Base-by-base conservation (phyloP, 2,329 filamentous ascomycete genomes). In the Aphanocladium album region DNA sequence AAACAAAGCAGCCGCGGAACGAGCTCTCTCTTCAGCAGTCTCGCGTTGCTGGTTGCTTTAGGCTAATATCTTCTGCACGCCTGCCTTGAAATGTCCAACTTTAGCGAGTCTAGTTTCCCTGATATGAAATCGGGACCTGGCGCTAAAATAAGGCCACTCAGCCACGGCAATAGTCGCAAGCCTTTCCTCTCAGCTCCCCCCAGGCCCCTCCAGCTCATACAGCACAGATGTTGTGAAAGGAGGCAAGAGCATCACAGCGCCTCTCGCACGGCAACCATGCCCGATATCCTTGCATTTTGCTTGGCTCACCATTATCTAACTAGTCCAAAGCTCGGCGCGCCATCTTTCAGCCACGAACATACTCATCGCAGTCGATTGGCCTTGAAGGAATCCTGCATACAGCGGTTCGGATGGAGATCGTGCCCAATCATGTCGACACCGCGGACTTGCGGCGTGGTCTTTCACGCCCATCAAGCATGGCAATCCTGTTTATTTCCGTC, bases 321-420 rank as follows among this genome's bases (percentile, higher is more conserved):
- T 41, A 27, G 21, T 8, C 41, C 47, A 33, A 35, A 17, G 11
- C 11, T 16, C 21, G 23, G 27, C 17, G 16, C 21, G 35, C 51
- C 51, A 56, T 56, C 25, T 46, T 46, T 23, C 25, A 46, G 53
- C 53, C 53, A 56, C 53, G 21, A 46, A 46, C 27, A 46, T 56
- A n/a, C 53, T n/a, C 8, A 56, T 46, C n/a, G 53, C 41, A 56
- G 45, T 35, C 53, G 27, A 56, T 56, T 56, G 53, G 53, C 46
- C 41, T 12, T 35, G n/a, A 11, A 35, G 9, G 17, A 8, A 56
- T 35, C 39, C 33, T 56, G 41, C 53, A 35, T 33, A 55, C 39
- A 41, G 39, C 14, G 19, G 19, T 21, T 25, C 30, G 21, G n/a
- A 56, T 17, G 53, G 41, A 12, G 27, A 46, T 55, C 52, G 39